phyloP scores from a whole-genome alignment of 257 asterid species.

The Solanum pimpinellifolium region DNA sequence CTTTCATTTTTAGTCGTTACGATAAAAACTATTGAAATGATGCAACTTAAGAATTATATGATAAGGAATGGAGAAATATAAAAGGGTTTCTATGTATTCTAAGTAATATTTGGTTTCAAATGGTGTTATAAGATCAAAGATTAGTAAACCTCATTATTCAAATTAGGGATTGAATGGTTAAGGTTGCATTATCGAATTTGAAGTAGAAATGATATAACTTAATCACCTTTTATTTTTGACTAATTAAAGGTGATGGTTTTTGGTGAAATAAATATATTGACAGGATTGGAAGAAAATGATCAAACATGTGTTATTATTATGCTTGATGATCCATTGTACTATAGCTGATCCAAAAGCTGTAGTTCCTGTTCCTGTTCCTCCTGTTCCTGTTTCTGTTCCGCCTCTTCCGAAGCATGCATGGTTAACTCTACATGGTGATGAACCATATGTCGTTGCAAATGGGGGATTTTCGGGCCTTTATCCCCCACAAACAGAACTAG shows the following conservation, averaged over 20 bases:
- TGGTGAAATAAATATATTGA: neutral
- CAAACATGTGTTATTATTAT: conserved; percentile 30
- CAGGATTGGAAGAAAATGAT: conserved; percentile 58
- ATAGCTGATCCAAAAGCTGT: conserved; percentile 23
- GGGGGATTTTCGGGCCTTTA: conserved; percentile 75
- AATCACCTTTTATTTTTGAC: neutral
- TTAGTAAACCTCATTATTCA: neutral
- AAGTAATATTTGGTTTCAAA: neutral
- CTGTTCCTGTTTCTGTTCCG: neutral
- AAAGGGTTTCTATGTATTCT: neutral
- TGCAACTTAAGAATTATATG: neutral
- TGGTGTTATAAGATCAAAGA: neutral
- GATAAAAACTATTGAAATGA: neutral
- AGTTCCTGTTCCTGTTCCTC: neutral
- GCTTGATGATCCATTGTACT: conserved; percentile 41
- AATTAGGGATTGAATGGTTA: neutral
- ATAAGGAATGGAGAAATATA: neutral
- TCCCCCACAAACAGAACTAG: conserved; percentile 43
- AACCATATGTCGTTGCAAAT: conserved; percentile 20
- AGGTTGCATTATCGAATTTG: neutral
- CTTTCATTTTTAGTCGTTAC: neutral
- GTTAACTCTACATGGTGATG: conserved; percentile 57
- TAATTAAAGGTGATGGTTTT: neutral
- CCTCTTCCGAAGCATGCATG: conserved; percentile 42
- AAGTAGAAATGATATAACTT: neutral